These are phyloP conservation scores for Candida glucosophila DNA, from an alignment of 1,139 yeast species.

Conservation along the genomic window DNA sequence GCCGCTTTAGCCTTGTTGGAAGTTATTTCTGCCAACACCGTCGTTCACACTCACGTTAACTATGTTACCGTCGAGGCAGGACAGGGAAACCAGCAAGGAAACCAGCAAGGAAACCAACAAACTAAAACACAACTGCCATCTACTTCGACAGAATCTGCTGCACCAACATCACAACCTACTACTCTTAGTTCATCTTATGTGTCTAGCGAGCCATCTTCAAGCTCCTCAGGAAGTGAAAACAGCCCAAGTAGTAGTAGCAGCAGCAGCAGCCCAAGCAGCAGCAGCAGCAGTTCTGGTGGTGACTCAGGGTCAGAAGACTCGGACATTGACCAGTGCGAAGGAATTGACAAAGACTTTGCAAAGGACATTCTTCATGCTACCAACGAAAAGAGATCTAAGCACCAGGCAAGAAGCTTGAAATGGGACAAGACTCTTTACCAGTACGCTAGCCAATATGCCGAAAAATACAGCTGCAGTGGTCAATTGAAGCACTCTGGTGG, in stretches of 20 bases:
- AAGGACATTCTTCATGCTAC: slow-evolving; percentile 44
- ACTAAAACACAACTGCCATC: slow-evolving; percentile 4
- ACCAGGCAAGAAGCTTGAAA: slow-evolving; percentile 47
- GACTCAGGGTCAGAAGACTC: slow-evolving; percentile 3
- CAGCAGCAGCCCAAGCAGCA: slow-evolving; percentile 3
- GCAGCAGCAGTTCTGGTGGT: slow-evolving; percentile 4
- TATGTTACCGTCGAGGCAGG: slow-evolving; percentile 1
- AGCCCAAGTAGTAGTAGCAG: background rate
- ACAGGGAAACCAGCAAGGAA: background rate
- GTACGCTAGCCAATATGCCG: slow-evolving; percentile 67
- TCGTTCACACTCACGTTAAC: slow-evolving; percentile 10
- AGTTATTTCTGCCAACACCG: slow-evolving; percentile 9
- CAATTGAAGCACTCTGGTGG: slow-evolving; percentile 70
- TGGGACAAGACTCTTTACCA: slow-evolving; percentile 61
- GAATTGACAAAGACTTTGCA: slow-evolving; percentile 21
- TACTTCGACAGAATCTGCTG: slow-evolving; percentile 3
- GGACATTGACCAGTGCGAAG: slow-evolving; percentile 8
- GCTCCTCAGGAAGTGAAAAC: slow-evolving; percentile 1
- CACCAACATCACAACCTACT: slow-evolving; percentile 1
- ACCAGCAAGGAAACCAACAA: slow-evolving; percentile 1
- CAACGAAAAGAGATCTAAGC: slow-evolving; percentile 61
- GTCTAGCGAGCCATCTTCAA: background rate
- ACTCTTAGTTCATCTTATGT: too few relatives aligned
- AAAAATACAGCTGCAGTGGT: slow-evolving; percentile 62
- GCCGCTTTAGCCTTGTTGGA: slow-evolving; percentile 9